Conservation (phyloP, 192 early-diverging fungal genomes). For the Kappamyces sp. region DNA sequence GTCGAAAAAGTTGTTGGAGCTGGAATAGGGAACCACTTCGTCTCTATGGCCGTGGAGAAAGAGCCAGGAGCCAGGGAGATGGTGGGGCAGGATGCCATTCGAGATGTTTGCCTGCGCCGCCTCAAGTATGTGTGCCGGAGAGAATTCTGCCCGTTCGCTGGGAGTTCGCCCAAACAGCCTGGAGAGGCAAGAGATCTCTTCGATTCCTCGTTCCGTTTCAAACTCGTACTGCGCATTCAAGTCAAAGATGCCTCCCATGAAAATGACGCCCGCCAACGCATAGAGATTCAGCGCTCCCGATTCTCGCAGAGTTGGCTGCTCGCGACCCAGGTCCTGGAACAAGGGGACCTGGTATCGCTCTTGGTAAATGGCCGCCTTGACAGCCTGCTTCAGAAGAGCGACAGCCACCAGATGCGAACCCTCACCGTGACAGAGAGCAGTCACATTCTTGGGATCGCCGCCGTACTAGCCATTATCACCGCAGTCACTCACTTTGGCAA, state of each 20-base stretch:
- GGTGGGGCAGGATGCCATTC: background rate
- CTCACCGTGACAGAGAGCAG: slow-evolving; percentile 36
- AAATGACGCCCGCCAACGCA: slow-evolving; percentile 2
- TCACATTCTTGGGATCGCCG: slow-evolving; percentile 27
- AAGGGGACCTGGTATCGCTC: background rate
- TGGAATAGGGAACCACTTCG: slow-evolving; percentile 5
- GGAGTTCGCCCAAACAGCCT: slow-evolving; percentile 22
- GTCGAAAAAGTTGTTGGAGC: background rate
- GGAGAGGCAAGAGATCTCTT: slow-evolving; percentile 36
- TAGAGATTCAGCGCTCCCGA: background rate
- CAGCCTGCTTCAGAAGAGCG: slow-evolving; percentile 22
- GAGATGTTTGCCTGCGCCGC: too few relatives aligned
- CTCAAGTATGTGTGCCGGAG: too few relatives aligned
- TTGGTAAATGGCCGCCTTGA: slow-evolving; percentile 10
- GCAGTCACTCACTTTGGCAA: slow-evolving; percentile 21
- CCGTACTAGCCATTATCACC: slow-evolving; percentile 24
- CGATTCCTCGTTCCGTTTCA: slow-evolving; percentile 32
- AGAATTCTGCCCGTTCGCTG: slow-evolving; percentile 5
- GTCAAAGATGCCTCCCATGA: slow-evolving; percentile 35
- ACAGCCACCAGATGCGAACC: slow-evolving; percentile 36
- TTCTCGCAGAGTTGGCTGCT: background rate
- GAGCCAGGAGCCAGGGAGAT: too few relatives aligned
- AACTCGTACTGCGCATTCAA: slow-evolving; percentile 28
- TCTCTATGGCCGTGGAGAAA: too few relatives aligned
- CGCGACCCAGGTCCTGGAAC: too few relatives aligned